These are phyloP conservation scores for Bolboschoenus planiculmis DNA, from an alignment of 176 grass and related monocot species.

Conservation along the genomic window DNA sequence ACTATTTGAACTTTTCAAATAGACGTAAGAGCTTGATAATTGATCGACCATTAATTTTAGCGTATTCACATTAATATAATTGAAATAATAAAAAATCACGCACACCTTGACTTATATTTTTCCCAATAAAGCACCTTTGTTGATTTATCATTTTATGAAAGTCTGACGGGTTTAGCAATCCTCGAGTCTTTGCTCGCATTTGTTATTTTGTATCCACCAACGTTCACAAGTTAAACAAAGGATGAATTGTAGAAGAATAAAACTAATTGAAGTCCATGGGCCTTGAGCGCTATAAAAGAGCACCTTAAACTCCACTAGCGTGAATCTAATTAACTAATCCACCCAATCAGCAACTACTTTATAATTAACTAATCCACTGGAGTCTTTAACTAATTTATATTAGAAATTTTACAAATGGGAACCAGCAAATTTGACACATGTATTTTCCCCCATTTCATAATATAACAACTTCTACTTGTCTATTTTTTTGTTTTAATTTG, in stretches of 20 bases:
- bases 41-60: not conserved
- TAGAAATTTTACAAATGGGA: not conserved
- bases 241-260: too few species aligned
- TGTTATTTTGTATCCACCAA: not conserved
- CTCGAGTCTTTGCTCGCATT: too few species aligned
- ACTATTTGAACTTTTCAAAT: too few species aligned
- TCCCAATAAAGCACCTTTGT: too few species aligned
- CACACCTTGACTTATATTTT: too few species aligned
- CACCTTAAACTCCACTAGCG: not conserved
- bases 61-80: not conserved
- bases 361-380: not conserved
- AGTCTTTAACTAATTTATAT: not conserved
- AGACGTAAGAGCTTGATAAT: not conserved
- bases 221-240: not conserved
- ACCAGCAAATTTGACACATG: not conserved
- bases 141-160: too few species aligned
- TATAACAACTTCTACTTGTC: not conserved
- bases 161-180: too few species aligned
- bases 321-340: not conserved
- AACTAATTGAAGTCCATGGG: not conserved
- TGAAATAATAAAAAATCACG: too few species aligned
- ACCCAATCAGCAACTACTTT: not conserved
- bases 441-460: not conserved
- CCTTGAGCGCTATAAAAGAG: not conserved
- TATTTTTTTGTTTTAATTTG: not conserved